Evolutionary conservation across 306 rosid species (phyloP).

Genomic region (Acacia melanoxylon): DNA sequence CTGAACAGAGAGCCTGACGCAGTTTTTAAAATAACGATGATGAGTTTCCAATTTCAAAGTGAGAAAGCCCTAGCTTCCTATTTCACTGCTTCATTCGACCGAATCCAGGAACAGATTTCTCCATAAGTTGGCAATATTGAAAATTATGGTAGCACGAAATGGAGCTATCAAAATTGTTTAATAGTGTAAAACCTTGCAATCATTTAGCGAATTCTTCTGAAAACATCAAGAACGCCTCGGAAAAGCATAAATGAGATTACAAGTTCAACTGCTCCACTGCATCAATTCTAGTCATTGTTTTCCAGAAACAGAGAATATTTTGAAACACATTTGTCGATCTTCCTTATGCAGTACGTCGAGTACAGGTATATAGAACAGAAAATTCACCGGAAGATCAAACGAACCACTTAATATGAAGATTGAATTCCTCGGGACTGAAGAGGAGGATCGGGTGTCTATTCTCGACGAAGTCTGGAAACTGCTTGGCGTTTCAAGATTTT

Average conservation of each 20-base stretch:
- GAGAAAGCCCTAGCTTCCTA: background rate
- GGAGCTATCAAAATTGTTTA: background rate
- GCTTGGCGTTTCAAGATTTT: background rate
- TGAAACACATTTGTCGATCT: conserved; percentile 28
- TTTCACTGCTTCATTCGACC: background rate
- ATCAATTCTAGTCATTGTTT: background rate
- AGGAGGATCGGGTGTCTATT: conserved; percentile 6
- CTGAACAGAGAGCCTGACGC: background rate
- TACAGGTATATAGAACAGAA: background rate
- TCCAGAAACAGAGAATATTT: background rate
- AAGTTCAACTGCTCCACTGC: background rate
- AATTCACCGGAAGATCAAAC: background rate
- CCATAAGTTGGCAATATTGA: no score
- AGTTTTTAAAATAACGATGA: background rate
- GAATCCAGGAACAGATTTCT: background rate
- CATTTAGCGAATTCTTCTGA: conserved; percentile 3
- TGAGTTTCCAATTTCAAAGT: background rate
- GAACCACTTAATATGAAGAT: conserved; percentile 25
- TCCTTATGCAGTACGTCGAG: background rate
- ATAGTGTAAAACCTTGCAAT: background rate
- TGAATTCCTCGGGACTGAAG: background rate
- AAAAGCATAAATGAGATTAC: background rate
- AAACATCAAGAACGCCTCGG: background rate
- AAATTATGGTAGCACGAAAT: background rate
- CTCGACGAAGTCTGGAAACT: conserved; percentile 29